Conservation (phyloP, 2,329 filamentous ascomycete genomes). For the Cadophora sp. region DNA sequence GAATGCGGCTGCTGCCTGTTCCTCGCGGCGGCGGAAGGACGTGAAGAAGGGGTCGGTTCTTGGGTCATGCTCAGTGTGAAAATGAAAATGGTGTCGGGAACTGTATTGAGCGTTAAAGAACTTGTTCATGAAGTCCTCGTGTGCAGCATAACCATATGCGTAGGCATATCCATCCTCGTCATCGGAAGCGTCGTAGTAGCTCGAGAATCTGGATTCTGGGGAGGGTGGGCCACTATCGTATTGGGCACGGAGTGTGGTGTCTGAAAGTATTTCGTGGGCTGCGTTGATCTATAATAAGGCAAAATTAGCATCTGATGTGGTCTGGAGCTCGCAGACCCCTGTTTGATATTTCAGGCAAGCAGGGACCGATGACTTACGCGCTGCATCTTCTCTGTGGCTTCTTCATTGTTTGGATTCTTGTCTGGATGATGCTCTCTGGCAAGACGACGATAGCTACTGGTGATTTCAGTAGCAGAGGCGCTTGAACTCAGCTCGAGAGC, state of each 20-base stretch:
- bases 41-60: neutral
- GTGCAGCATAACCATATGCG: neutral
- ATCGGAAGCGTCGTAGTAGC: neutral
- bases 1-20: neutral
- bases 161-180: neutral
- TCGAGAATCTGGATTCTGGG: neutral
- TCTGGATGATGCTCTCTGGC: constrained; percentile 34
- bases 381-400: constrained; percentile 32
- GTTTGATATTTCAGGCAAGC: neutral
- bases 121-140: neutral
- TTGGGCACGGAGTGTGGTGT: constrained; percentile 2
- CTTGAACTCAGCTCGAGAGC: constrained; percentile 23
- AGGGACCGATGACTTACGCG: constrained; percentile 23
- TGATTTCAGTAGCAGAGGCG: constrained; percentile 30
- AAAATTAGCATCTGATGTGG: neutral
- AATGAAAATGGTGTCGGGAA: neutral
- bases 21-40: neutral
- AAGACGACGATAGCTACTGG: constrained; percentile 26
- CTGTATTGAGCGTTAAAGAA: neutral
- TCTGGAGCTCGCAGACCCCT: neutral
- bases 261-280: constrained; percentile 33
- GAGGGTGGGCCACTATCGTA: constrained; percentile 8
- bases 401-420: constrained; percentile 32
- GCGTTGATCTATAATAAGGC: constrained; percentile 21
- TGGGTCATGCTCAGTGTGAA: neutral